Conservation (phyloP, 495 filamentous ascomycete genomes). For the Penicillium atrosanguineum region DNA sequence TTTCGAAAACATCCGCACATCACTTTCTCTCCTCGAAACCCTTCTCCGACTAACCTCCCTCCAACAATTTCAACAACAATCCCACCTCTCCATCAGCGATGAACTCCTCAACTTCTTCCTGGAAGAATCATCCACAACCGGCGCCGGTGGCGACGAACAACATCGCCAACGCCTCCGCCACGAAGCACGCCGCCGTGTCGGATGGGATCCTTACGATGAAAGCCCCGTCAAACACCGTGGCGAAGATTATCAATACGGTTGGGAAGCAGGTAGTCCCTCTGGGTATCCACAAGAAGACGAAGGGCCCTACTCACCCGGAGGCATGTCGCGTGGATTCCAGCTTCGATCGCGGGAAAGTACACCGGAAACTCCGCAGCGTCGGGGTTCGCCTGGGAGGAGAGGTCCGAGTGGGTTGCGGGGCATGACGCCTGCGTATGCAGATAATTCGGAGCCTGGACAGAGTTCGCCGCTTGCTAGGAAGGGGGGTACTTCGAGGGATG, state of each 20-base stretch:
- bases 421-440: slow-evolving; percentile 25
- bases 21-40: slow-evolving; percentile 90
- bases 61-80: slow-evolving; percentile 95
- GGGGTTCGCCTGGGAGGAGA: slow-evolving; percentile 20
- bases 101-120: slow-evolving; percentile 94
- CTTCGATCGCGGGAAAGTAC: slow-evolving; percentile 42
- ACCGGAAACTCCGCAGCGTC: slow-evolving; percentile 33
- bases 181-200: slow-evolving; percentile 74
- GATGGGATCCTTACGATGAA: slow-evolving; percentile 84
- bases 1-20: slow-evolving; percentile 65
- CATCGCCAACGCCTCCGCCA: slow-evolving; percentile 66
- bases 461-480: slow-evolving; percentile 32
- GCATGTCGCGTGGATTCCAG: slow-evolving; percentile 27
- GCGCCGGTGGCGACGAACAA: slow-evolving; percentile 67
- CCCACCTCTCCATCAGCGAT: slow-evolving; percentile 91
- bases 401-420: slow-evolving; percentile 23
- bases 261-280: slow-evolving; percentile 25
- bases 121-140: slow-evolving; percentile 71
- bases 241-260: slow-evolving; percentile 57
- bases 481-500: slow-evolving; percentile 12
- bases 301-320: slow-evolving; percentile 31
- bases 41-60: slow-evolving; percentile 86
- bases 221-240: slow-evolving; percentile 63
- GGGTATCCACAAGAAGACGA: slow-evolving; percentile 25
- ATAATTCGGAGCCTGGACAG: slow-evolving; percentile 11